A percentile compares a stretch with the other conserved stretches of the same genome.
These are phyloP conservation scores for Vitis cinerea DNA, from an alignment of 164 flowering plant species.

Conservation along the genomic window DNA sequence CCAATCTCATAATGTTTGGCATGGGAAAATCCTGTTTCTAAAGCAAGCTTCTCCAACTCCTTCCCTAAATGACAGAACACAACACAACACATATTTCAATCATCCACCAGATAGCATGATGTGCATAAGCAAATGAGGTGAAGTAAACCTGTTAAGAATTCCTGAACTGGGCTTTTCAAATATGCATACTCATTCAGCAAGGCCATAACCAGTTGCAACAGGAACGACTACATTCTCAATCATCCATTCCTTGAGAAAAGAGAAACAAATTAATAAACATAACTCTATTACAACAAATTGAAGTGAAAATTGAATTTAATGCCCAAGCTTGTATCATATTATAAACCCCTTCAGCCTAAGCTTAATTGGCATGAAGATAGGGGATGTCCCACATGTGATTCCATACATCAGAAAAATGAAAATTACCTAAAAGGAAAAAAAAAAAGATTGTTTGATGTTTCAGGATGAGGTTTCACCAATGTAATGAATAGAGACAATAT, in stretches of 20 bases:
- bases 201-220: constrained; percentile 63
- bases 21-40: constrained; percentile 67
- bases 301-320: neutral
- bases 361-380: no score
- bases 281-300: neutral
- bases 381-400: no score
- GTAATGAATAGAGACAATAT: no score
- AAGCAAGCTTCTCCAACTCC: constrained; percentile 78
- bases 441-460: no score
- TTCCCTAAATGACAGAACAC: constrained; percentile 46
- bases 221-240: constrained; percentile 89
- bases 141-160: constrained; percentile 70
- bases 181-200: constrained; percentile 67
- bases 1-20: constrained; percentile 72
- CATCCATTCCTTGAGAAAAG: constrained; percentile 75
- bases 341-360: no score
- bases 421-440: no score
- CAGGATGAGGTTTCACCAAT: no score
- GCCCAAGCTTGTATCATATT: neutral
- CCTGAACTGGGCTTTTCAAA: constrained; percentile 71
- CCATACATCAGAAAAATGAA: no score
- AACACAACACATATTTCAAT: neutral
- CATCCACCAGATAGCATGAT: constrained; percentile 2
- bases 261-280: neutral
- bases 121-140: neutral